Evolutionary conservation across 2,329 filamentous ascomycete genomes (phyloP).

Genomic region (Fusarium acutatum): DNA sequence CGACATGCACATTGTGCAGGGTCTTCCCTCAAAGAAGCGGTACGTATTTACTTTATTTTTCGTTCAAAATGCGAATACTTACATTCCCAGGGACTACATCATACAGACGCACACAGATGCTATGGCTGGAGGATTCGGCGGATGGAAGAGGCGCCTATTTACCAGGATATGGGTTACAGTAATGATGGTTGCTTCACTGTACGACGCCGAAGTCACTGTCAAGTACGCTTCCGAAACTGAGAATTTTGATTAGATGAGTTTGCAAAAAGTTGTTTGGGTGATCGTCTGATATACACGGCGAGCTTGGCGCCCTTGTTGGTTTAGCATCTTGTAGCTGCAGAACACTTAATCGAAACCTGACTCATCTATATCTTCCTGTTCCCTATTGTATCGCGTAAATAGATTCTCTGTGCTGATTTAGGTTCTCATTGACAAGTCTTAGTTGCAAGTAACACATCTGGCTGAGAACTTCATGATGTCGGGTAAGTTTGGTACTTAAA

Average conservation of each 20-base stretch:
- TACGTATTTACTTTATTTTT: too few species aligned
- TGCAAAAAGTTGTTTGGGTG: neutral
- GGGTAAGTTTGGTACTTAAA: neutral
- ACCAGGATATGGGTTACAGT: neutral
- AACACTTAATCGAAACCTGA: neutral
- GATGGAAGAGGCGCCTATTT: neutral
- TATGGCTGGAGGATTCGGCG: too few species aligned
- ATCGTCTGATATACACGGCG: neutral
- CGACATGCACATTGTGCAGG: neutral
- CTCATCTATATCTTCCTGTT: neutral
- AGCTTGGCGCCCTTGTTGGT: too few species aligned
- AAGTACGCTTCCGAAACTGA: neutral
- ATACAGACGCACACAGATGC: neutral
- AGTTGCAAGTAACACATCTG: neutral
- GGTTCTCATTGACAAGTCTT: neutral
- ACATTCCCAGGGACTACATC: rapidly evolving
- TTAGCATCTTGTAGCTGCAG: rapidly evolving
- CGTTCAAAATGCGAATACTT: rapidly evolving
- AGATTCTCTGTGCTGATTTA: neutral
- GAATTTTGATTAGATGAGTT: neutral
- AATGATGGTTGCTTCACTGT: neutral
- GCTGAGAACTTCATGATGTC: neutral
- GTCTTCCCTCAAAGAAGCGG: too few species aligned
- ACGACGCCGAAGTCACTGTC: neutral
- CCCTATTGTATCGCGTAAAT: neutral